These are phyloP conservation scores for Pichia exigua DNA, from an alignment of 805 yeast genomes.

Conservation along the genomic window DNA sequence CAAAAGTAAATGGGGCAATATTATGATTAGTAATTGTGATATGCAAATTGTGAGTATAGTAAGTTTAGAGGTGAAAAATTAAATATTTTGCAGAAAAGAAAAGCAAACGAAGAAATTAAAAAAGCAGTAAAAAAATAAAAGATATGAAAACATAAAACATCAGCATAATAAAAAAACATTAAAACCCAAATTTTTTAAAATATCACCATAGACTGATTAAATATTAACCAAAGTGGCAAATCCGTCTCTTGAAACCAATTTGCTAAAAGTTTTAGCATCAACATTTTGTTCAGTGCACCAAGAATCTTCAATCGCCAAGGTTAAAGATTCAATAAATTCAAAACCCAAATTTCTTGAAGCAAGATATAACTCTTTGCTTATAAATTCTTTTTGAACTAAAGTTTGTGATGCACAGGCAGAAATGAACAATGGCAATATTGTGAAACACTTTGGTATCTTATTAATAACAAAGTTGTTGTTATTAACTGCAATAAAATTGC, in stretches of 20 bases:
- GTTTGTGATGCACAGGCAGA: constrained; percentile 23
- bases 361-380: constrained; percentile 22
- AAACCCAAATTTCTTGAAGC: constrained; percentile 9
- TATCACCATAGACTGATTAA: neutral
- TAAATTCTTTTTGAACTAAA: constrained; percentile 19
- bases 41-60: no score
- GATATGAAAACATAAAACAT: neutral
- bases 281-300: constrained; percentile 23
- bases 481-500: neutral
- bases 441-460: constrained; percentile 8
- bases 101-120: neutral
- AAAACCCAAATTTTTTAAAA: neutral
- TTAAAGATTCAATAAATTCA: constrained; percentile 14
- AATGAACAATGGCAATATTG: constrained; percentile 21
- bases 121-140: neutral
- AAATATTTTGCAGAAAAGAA: no score
- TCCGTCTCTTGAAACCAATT: constrained; percentile 15
- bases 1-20: no score
- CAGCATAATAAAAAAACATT: neutral
- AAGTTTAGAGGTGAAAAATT: no score
- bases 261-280: constrained; percentile 13
- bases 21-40: no score
- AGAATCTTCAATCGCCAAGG: constrained; percentile 20
- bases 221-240: constrained; percentile 4
- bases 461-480: neutral